Base-by-base conservation (phyloP, 495 filamentous ascomycete genomes). In the Saxophila tyrrhenica region DNA sequence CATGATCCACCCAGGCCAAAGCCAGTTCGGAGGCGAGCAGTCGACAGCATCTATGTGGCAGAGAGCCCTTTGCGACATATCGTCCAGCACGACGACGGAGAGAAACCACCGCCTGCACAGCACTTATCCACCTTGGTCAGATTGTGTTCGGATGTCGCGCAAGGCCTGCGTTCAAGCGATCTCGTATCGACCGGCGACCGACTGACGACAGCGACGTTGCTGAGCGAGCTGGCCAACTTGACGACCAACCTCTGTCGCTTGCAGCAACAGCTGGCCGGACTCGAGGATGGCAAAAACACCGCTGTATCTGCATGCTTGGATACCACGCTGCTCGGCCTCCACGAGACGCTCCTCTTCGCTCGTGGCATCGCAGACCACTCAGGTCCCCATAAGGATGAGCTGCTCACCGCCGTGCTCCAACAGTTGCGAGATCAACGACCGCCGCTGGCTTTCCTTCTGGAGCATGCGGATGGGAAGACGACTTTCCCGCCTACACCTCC, bases 41-140 rank as follows among this genome's bases (percentile, higher is more conserved):
- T 59, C 20, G 57, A 59, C 47, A 51, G 46, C 24, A 20, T 59
- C n/a, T 59, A 59, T 24, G 52, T 25, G 1, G 32, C 48, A 2
- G 54, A 41, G 11, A 24, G 21, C 3, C 29, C 32, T 9, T 9
- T 38, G 16, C 38, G 38, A 21, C 39, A 13, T 35, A 3, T 16
- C 8, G n/a, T n/a, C n/a, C n/a, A n/a, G n/a, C n/a, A n/a, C n/a
- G n/a, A n/a, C n/a, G n/a, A n/a, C n/a, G n/a, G n/a, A n/a, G n/a
- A n/a, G n/a, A n/a, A n/a, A n/a, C n/a, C n/a, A n/a, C 21, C 23
- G 5, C 3, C 20, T 7, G 7, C 45, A 48, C 17, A 3, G 21
- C 9, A 21, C 10, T 16, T 51, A 16, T 32, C 45, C 8, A 25
- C 24, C 23, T 22, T 55, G 19, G 29, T 55, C 9, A 19, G 15